Conservation (phyloP, 2,329 filamentous ascomycete genomes). For the Fusarium tanahbumbuense region DNA sequence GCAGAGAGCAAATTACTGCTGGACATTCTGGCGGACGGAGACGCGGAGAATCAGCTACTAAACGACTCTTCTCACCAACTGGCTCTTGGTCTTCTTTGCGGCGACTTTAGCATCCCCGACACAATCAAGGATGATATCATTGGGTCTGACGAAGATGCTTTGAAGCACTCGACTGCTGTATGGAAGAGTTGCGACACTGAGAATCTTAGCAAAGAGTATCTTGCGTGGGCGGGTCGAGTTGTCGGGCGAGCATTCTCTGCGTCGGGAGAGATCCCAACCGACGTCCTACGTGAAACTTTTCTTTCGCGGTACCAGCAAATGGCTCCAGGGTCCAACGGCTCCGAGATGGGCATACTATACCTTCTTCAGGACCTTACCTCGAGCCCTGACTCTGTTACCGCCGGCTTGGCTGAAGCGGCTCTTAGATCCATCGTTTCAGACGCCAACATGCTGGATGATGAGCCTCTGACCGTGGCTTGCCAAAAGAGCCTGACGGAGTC, state of each 20-base stretch:
- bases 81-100: slow-evolving; percentile 78
- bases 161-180: slow-evolving; percentile 71
- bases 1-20: slow-evolving; percentile 84
- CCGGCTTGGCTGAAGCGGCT: slow-evolving; percentile 71
- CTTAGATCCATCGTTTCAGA: slow-evolving; percentile 68
- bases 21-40: slow-evolving; percentile 82
- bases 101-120: slow-evolving; percentile 72
- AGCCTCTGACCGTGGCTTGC: slow-evolving; percentile 62
- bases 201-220: slow-evolving; percentile 73
- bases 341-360: slow-evolving; percentile 71
- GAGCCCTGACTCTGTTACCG: slow-evolving; percentile 65
- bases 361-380: slow-evolving; percentile 72
- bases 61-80: slow-evolving; percentile 75
- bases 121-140: slow-evolving; percentile 71
- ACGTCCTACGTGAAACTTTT: slow-evolving; percentile 70
- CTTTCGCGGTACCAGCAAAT: slow-evolving; percentile 62
- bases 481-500: slow-evolving; percentile 64
- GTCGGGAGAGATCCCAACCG: slow-evolving; percentile 73
- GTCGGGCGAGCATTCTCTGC: slow-evolving; percentile 86
- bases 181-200: slow-evolving; percentile 80
- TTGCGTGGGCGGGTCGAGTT: slow-evolving; percentile 86
- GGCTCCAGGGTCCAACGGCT: slow-evolving; percentile 63
- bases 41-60: slow-evolving; percentile 71
- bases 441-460: slow-evolving; percentile 60
- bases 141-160: slow-evolving; percentile 72